phyloP scores from a whole-genome alignment of 805 yeast species.

The Yarrowia porcina region DNA sequence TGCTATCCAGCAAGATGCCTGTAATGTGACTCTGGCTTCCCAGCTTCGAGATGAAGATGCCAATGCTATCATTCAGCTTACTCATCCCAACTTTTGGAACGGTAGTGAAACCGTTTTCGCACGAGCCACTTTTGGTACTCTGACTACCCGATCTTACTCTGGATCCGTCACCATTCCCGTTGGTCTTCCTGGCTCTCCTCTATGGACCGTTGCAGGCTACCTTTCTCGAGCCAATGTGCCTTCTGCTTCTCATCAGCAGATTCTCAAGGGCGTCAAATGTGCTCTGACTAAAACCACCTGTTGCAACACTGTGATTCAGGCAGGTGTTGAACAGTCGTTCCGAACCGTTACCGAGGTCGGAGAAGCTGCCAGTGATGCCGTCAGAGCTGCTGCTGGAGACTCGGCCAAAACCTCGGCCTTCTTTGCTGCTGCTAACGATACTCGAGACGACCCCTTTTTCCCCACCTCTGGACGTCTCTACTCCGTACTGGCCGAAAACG shows the following conservation, averaged over 20 bases:
- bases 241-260: constrained; percentile 22
- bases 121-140: constrained; percentile 16
- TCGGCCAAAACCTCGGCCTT: constrained; percentile 17
- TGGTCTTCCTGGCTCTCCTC: constrained; percentile 15
- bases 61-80: constrained; percentile 13
- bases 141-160: constrained; percentile 19
- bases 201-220: constrained; percentile 18
- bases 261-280: constrained; percentile 21
- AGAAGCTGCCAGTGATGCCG: constrained; percentile 14
- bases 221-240: constrained; percentile 19
- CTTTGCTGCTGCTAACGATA: constrained; percentile 1
- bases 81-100: constrained; percentile 21
- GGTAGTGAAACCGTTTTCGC: constrained; percentile 15
- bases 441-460: constrained; percentile 24
- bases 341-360: constrained; percentile 25
- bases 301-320: constrained; percentile 15
- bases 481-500: constrained; percentile 8
- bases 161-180: constrained; percentile 5
- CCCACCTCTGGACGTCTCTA: constrained; percentile 10
- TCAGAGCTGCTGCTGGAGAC: constrained; percentile 21
- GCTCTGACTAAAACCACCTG: neutral
- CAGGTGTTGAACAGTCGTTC: constrained; percentile 7
- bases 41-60: constrained; percentile 17
- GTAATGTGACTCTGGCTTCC: constrained; percentile 12
- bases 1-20: constrained; percentile 11